Percentiles rank a stretch among this genome's conserved stretches.
phyloP scores from a whole-genome alignment of 805 yeast species.

The Starmerella scarabaei region DNA sequence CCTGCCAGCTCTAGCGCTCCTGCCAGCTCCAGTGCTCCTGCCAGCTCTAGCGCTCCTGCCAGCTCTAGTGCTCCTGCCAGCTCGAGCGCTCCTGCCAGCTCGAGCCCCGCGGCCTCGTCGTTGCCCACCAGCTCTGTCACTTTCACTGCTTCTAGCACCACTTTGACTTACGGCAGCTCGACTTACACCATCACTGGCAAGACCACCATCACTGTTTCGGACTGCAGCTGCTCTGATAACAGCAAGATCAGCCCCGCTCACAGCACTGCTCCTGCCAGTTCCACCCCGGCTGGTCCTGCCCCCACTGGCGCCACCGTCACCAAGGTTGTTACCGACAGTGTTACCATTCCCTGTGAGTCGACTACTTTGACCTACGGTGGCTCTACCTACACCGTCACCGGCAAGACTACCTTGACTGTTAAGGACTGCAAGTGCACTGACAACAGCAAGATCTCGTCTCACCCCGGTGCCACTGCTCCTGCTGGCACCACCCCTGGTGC shows the following conservation, averaged over 20 bases:
- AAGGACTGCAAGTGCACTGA: conserved; percentile 71
- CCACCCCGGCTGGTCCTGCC: conserved; percentile 31
- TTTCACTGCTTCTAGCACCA: too few species aligned
- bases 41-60: too few species aligned
- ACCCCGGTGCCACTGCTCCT: conserved; percentile 33
- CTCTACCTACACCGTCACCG: conserved; percentile 55
- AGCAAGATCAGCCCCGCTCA: conserved; percentile 17
- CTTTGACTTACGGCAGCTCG: conserved; percentile 12
- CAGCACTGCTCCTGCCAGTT: conserved; percentile 3
- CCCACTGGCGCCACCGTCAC: conserved; percentile 10
- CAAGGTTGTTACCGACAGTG: too few species aligned
- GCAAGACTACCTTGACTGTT: conserved; percentile 66
- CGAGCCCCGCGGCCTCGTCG: too few species aligned
- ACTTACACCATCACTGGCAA: conserved; percentile 30
- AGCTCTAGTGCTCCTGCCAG: conserved; percentile 39
- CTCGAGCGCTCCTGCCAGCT: too few species aligned
- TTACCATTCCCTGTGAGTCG: conserved; percentile 3
- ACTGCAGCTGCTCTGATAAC: conserved; percentile 52
- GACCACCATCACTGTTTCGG: conserved; percentile 47
- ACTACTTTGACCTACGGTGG: conserved; percentile 3
- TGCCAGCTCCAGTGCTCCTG: too few species aligned
- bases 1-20: too few species aligned
- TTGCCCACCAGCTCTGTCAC: too few species aligned
- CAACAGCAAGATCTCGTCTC: conserved; percentile 24
- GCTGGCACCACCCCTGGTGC: conserved; percentile 45